Evolutionary conservation across 2,329 filamentous ascomycete species (phyloP), one percentile per base, ranked within the genome.

Genomic region (Botryotinia narcissicola): DNA sequence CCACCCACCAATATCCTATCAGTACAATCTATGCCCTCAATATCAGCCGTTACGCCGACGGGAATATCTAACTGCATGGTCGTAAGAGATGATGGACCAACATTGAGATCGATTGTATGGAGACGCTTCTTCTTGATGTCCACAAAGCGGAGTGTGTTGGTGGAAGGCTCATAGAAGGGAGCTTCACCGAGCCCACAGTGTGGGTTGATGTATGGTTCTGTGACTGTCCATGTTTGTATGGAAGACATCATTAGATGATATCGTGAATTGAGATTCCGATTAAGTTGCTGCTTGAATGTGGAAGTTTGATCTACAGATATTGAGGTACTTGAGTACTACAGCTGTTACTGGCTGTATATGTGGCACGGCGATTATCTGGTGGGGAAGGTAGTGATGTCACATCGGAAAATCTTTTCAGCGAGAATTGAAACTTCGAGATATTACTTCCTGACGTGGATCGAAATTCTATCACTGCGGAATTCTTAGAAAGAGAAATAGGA

Each of bases 101-200:
- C 84, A 66, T 82, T 80, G 37, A 97, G 85, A 78, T 93, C 87
- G 74, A 96, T 86, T 66, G 87, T 87, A 84, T 96, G 92, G 63
- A 97, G 80, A 75, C 90, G 89, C 80, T 92, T 88, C 80, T 92
- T 89, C 82, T 91, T 92, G 83, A 97, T 95, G 83, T 98, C 95
- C 75, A 95, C 89, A 81, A 94, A 94, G 76, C 93, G 92, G 74
- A 95, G 84, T 64, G 85, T 87, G 81, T 92, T 87, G 69, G 87
- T 89, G 35, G 83, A 84, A 74, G 87, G 84, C 81, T 94, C 92
- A 84, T 90, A 93, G 83, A 90, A 93, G 1, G 92, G 92, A 0
- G 88, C 93, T 82, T 95, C 93, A 76, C 91, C 92, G 44, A 95
- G 86, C 22, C 84, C 85, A 83, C 91, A 93, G 76, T 88, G 86